Evolutionary conservation across 331 rosid species (phyloP), one percentile per base, ranked within the genome.

Genomic region (Quercus tomentella): DNA sequence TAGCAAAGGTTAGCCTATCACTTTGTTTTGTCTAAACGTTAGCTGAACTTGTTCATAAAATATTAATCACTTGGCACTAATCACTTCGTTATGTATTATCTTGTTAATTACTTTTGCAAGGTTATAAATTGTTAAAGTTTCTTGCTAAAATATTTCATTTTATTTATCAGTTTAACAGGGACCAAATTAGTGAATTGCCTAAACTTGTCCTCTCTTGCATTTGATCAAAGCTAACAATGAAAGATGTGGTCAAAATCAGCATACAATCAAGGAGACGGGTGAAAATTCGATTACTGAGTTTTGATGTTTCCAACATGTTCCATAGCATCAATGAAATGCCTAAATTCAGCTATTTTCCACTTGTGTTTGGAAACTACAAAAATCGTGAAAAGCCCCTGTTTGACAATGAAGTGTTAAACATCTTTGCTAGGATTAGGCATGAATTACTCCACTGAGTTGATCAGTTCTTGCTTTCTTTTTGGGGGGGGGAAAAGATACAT

Each of bases 1-100:
- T 92, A 66, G 84, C 86, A 37, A 91, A 89, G 91, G 97, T 89
- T 80, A 84, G 83, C 41, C 55, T 70, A 68, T 20, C 78, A 26
- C 37, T 16, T 43, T 4, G 1, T 43, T 71, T 30, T 37, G 7
- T 56, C 2, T 75, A 25, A 23, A 7, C 45, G 25, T 76, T 41
- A 49, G 63, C 11, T 51, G 23, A 82, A 77, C 62, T 61, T 57
- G 3, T 16, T 56, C 20, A 67, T 6, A 66, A 52, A 21, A 7
- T 15, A 30, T 70, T 75, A 51, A 51, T 81, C 31, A 37, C 26
- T 77, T 33, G 37, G 7, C 7, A 33, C 6, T 33, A 33, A 33
- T 5, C 37, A 33, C 8, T 33, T 33, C 7, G 0, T 33, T 33
- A 5, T 33, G 41, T 33, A 31, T 31, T 31, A 33, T 4, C 41